phyloP scores from a whole-genome alignment of 805 yeast genomes.

The Starmerella asiatica region DNA sequence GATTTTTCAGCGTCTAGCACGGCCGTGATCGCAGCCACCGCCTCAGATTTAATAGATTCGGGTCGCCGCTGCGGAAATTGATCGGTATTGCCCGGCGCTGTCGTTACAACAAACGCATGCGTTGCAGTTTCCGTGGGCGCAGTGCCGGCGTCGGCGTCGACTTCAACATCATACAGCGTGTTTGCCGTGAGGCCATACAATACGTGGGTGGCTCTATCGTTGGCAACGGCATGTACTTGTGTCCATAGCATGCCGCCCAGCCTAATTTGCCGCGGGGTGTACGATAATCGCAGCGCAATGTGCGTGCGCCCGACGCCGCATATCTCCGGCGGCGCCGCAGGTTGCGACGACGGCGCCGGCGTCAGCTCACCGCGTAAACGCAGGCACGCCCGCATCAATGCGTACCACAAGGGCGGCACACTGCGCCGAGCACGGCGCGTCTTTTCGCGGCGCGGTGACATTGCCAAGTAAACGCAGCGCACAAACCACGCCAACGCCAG shows the following conservation, averaged over 20 bases:
- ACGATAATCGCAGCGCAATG: constrained; percentile 5
- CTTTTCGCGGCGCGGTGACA: background rate
- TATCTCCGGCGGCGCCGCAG: background rate
- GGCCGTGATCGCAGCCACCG: constrained; percentile 1
- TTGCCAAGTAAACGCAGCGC: background rate
- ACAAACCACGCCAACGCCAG: background rate
- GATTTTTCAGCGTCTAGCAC: constrained; percentile 5
- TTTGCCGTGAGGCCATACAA: constrained; percentile 6
- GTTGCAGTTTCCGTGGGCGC: no score
- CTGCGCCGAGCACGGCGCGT: background rate
- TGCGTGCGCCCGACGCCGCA: constrained; percentile 2
- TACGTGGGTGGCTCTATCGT: constrained; percentile 4
- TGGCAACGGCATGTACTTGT: constrained; percentile 6
- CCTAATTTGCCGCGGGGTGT: background rate
- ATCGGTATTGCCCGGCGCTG: background rate
- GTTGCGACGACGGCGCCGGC: background rate
- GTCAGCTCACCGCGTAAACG: background rate
- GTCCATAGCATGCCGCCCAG: constrained; percentile 11
- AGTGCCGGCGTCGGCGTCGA: background rate
- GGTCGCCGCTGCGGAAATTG: background rate
- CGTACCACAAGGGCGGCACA: background rate
- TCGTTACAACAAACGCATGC: no score
- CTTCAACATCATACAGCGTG: constrained; percentile 4
- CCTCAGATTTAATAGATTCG: constrained; percentile 2
- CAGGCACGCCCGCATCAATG: background rate